Evolutionary conservation across 2,329 filamentous ascomycete genomes (phyloP), one percentile per base, ranked within the genome.

Genomic region (Fusarium nanum): DNA sequence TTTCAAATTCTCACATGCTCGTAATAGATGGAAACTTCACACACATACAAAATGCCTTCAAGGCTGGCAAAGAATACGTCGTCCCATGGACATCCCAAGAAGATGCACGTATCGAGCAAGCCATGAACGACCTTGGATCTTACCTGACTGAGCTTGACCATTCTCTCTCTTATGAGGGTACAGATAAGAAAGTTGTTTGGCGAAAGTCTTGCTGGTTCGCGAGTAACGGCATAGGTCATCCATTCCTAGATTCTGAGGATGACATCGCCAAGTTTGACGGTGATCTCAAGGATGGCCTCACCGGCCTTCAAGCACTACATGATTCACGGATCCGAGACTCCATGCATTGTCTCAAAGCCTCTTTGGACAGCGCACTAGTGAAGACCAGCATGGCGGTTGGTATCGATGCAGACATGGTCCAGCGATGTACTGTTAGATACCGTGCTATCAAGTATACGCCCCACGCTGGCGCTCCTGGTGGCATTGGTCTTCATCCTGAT

Each of bases 121-220:
- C 63, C 12, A 65, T 66, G 63, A 30, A 61, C 7, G 49, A 66
- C 11, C 61, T 67, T 6, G 56, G 50, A 0, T 23, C 55, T 1
- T 67, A 67, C 18, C 7, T 60, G 3, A 60, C 16, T 10, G 23
- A 66, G 13, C 46, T 67, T 20, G 49, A 66, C 2, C 62, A 32
- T 10, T 66, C 61, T 1, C 42, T 66, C 11, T 67, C 64, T 1
- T 66, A 67, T 18, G 62, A 67, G 8, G 64, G 64, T 7, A 67
- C 56, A 1, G 61, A 67, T 3, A 67, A 67, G 46, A 67, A 66
- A 11, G 62, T 66, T 0, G 48, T 52, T 5, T 66, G 64, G 64
- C 30, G 64, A 22, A 61, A 67, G 23, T 66, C 64, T 0, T 67
- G 64, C 18, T 66, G 62, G 62, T 55, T 67, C 5, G 61, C 64